Percentiles rank a stretch among this genome's conserved stretches.
Evolutionary conservation across 2,329 filamentous ascomycete species (phyloP).

Genomic region (Penicillium sp.): DNA sequence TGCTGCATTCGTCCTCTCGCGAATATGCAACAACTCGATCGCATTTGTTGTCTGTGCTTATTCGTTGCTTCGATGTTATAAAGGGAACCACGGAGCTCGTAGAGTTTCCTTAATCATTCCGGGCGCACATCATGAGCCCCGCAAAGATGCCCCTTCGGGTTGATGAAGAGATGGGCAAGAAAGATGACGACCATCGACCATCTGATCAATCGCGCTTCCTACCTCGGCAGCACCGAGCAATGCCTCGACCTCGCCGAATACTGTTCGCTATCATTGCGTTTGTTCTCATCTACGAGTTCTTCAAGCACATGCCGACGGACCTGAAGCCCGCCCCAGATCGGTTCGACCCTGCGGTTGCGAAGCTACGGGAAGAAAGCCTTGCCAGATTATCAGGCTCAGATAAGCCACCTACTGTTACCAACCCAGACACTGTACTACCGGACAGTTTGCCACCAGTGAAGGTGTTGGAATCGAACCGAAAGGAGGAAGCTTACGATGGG

Average conservation of each 20-base stretch:
- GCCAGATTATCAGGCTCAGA: slow-evolving; percentile 6
- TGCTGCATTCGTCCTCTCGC: not conserved
- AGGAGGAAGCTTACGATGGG: slow-evolving; percentile 56
- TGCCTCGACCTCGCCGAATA: slow-evolving; percentile 50
- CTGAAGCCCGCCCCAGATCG: slow-evolving; percentile 36
- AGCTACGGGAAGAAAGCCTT: slow-evolving; percentile 15
- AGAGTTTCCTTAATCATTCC: slow-evolving; percentile 14
- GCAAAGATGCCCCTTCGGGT: slow-evolving; percentile 46
- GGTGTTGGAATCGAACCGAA: slow-evolving; percentile 19
- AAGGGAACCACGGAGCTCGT: slow-evolving; percentile 9
- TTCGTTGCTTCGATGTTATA: not conserved
- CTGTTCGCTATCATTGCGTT: slow-evolving; percentile 46
- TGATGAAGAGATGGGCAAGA: slow-evolving; percentile 65
- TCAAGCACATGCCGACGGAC: slow-evolving; percentile 61
- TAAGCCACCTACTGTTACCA: slow-evolving; percentile 8
- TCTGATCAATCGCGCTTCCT: slow-evolving; percentile 27
- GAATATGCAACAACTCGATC: not conserved
- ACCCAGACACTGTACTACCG: slow-evolving; percentile 12
- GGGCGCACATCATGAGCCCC: slow-evolving; percentile 35
- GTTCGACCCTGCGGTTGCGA: slow-evolving; percentile 27
- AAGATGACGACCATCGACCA: slow-evolving; percentile 60
- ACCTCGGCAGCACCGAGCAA: slow-evolving; percentile 34
- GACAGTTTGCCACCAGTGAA: slow-evolving; percentile 10
- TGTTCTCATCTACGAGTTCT: slow-evolving; percentile 61
- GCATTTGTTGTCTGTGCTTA: not conserved